Base-by-base conservation (phyloP, 2,329 filamentous ascomycete species). In the Cucurbitaria berberidis region DNA sequence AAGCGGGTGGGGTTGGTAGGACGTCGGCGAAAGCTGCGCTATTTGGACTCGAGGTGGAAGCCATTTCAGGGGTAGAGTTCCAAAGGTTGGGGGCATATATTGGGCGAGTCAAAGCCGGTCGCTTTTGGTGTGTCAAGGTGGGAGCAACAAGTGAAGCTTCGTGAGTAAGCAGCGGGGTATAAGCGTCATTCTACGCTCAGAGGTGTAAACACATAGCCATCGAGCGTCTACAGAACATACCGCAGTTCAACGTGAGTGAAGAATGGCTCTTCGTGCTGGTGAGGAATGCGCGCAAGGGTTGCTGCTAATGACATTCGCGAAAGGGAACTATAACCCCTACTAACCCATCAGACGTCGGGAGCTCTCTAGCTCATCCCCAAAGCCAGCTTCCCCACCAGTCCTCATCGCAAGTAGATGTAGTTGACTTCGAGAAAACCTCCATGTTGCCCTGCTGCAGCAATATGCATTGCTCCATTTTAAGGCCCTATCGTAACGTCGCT, bases 1-100 rank as follows among this genome's bases (percentile, higher is more conserved):
- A 83, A 3, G 79, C 73, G 6, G 82, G 77, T 11, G 82, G 81
- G 4, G 82, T 83, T 8, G 78, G 63, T 27, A 67, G 36, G 13
- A 57, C 52, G 21, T 48, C 45, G n/a, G 39, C 47, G 11, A 35
- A 38, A 18, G 51, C 11, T 7, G 39, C 39, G 15, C 40, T 39
- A 16, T 30, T 26, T 13, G 56, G 48, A 32, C 42, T 52, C 10
- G 34, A 27, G 10, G 29, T 48, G 5, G 55, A 51, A 35, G 60
- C 51, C 65, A 68, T 66, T 13, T 16, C n/a, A n/a, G n/a, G n/a
- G n/a, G n/a, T n/a, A n/a, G n/a, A n/a, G n/a, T n/a, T n/a, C n/a
- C n/a, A n/a, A n/a, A n/a, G n/a, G n/a, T n/a, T n/a, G n/a, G n/a
- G n/a, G n/a, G n/a, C n/a, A n/a, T n/a, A n/a, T n/a, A n/a, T n/a